Evolutionary conservation across 1,284 basidiomycete genomes (phyloP), one percentile per base, ranked within the genome.

Genomic region (Naganishia sp.): DNA sequence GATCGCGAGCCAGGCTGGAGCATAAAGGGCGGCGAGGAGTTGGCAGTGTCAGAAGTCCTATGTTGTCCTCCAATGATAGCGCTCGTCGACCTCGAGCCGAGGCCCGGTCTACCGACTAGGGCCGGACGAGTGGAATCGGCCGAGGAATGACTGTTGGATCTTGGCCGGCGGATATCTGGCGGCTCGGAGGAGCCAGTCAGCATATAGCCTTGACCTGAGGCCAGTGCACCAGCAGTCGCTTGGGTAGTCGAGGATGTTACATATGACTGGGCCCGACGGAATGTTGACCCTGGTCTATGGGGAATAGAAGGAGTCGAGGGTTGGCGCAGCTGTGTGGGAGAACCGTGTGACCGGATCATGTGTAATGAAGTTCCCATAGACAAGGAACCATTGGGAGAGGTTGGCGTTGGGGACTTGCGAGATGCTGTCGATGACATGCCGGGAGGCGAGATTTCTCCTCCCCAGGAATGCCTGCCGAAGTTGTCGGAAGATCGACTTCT

Each of bases 181-280:
- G 59, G 59, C 25, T 61, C 59, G 10, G 18, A 21, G 18, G 48
- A 48, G 15, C 59, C 59, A 15, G 39, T 48, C 2, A 50, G 43
- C 48, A 52, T 61, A 21, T 61, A 39, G 16, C 48, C 59, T 43
- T 52, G 11, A 25, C 59, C 57, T 7, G 57, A 60, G 7, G 57
- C 59, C 13, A 61, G 59, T 16, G 48, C 48, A 25, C 59, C 50
- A 6, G 64, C 33, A 5, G 50, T 52, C 50, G 53, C 25, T 11
- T 55, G 49, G n/a, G 49, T 57, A 7, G 64, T 53, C n/a, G 55
- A n/a, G n/a, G 64, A 42, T 6, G 25, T 60, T 3, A 66, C 42
- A 28, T 66, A 59, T 15, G 64, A 66, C 25, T 53, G 49, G 13
- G 36, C 56, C 2, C 64, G 64, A 53, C 64, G 55, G 39, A 66